Evolutionary conservation across 2,329 filamentous ascomycete species (phyloP).

Genomic region (Calonectria honghensis): DNA sequence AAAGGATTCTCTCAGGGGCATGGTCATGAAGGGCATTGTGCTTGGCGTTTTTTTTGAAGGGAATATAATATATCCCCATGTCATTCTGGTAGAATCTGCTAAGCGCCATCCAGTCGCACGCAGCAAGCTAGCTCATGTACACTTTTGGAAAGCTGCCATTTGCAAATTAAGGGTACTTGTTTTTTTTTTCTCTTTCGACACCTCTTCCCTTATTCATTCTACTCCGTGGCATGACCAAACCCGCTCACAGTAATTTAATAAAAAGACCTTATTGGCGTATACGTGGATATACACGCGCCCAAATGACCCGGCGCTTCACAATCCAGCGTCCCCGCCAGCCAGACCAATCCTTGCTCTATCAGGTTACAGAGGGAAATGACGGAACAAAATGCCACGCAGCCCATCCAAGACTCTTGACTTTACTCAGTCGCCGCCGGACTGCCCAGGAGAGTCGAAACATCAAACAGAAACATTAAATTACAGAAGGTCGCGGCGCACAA

Average conservation of each 20-base stretch:
- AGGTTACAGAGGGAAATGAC: conserved; percentile 58
- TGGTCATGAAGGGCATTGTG: conserved; percentile 8
- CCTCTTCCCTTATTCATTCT: conserved; percentile 37
- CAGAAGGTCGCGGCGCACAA: conserved; percentile 96
- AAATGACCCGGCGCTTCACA: conserved; percentile 51
- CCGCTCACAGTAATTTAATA: conserved; percentile 42
- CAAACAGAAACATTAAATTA: conserved; percentile 68
- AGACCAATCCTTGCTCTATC: conserved; percentile 59
- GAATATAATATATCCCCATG: conserved; percentile 14
- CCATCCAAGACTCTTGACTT: conserved; percentile 54
- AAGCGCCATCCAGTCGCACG: conserved; percentile 5
- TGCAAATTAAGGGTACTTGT: conserved; percentile 15
- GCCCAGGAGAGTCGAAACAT: conserved; percentile 38
- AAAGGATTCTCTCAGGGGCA: conserved; percentile 3
- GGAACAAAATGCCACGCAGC: conserved; percentile 56
- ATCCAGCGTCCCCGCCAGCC: conserved; percentile 54
- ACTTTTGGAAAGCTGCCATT: conserved; percentile 10
- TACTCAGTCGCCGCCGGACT: conserved; percentile 45
- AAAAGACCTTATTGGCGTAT: conserved; percentile 52
- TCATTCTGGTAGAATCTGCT: conserved; percentile 31
- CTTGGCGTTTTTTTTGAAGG: conserved; percentile 30
- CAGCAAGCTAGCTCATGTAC: conserved; percentile 11
- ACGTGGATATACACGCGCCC: conserved; percentile 52
- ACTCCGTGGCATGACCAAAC: conserved; percentile 38
- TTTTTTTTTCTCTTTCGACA: conserved; percentile 25